These are phyloP conservation scores for Ophiostoma quercus DNA, from an alignment of 2,329 filamentous ascomycete genomes.

Conservation along the genomic window DNA sequence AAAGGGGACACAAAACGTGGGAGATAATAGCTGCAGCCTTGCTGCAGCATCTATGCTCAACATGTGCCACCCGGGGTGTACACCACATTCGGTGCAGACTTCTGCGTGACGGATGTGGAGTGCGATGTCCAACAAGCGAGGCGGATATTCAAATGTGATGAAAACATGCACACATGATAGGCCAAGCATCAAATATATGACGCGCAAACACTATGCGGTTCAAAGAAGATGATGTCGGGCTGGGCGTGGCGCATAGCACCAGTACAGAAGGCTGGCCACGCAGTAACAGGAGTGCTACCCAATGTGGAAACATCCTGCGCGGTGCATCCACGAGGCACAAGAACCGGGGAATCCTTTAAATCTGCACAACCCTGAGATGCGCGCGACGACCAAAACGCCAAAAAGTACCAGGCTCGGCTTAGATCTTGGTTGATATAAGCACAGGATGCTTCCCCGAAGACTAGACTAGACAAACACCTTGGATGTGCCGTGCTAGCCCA, in stretches of 20 bases:
- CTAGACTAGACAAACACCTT: neutral
- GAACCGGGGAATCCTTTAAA: neutral
- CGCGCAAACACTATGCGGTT: neutral
- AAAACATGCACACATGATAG: neutral
- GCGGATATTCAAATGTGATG: neutral
- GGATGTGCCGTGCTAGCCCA: neutral
- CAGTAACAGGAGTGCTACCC: constrained; percentile 4
- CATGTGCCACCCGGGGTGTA: neutral
- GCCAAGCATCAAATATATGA: neutral
- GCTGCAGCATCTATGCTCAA: neutral
- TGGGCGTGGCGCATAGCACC: neutral
- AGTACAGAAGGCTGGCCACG: neutral
- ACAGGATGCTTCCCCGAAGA: constrained; percentile 1
- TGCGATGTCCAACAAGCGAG: neutral
- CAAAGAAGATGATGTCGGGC: neutral
- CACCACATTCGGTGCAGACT: constrained; percentile 2
- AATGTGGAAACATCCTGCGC: constrained; percentile 18
- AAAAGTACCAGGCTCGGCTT: neutral
- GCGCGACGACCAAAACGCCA: neutral
- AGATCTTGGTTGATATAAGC: neutral
- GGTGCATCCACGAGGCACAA: constrained; percentile 9
- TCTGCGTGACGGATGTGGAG: neutral
- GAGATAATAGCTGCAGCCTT: neutral
- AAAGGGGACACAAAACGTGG: neutral
- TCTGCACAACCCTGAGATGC: neutral